Percentiles rank a stretch among this genome's conserved stretches.
These are phyloP conservation scores for Peronospora belbahrii DNA, from an alignment of 352 stramenopile species.

Conservation along the genomic window DNA sequence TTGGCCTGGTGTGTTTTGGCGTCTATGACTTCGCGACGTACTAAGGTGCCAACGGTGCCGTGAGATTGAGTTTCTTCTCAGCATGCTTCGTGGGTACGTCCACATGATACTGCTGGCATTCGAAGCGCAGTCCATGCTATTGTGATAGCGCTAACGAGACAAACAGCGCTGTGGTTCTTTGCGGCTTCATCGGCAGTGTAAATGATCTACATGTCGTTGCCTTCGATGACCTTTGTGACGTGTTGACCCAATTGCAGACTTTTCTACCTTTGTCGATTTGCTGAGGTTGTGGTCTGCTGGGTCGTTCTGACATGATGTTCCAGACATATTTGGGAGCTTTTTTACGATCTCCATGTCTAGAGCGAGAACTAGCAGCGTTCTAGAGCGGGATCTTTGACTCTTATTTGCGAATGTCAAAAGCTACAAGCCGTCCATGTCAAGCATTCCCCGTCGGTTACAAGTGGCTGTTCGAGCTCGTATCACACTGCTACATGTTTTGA, in stretches of 20 bases:
- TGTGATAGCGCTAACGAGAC: conserved; percentile 85
- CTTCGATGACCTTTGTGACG: conserved; percentile 37
- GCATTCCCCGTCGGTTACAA: conserved; percentile 40
- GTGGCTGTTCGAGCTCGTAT: conserved; percentile 37
- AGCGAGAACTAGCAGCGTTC: conserved; percentile 37
- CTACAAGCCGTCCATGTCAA: conserved; percentile 33
- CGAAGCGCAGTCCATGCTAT: conserved; percentile 85
- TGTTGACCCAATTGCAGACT: conserved; percentile 83
- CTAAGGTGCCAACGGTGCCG: conserved; percentile 30
- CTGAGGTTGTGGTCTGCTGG: conserved; percentile 36
- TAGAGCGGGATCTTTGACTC: conserved; percentile 37
- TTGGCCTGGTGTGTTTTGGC: conserved; percentile 37
- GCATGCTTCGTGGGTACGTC: conserved; percentile 72
- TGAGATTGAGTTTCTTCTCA: conserved; percentile 79
- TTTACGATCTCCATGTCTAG: conserved; percentile 52
- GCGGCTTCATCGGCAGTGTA: conserved; percentile 71
- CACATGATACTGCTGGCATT: conserved; percentile 66
- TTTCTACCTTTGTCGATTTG: conserved; percentile 28
- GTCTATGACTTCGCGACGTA: conserved; percentile 32
- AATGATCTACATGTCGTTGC: conserved; percentile 60
- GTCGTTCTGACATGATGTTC: conserved; percentile 32
- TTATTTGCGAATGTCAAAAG: conserved; percentile 51
- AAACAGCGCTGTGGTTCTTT: conserved; percentile 82
- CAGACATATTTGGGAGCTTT: conserved; percentile 48
- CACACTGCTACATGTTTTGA: conserved; percentile 37